Evolutionary conservation across 495 filamentous ascomycete genomes (phyloP).

Genomic region (Pseudomonodictys pantanalensis): DNA sequence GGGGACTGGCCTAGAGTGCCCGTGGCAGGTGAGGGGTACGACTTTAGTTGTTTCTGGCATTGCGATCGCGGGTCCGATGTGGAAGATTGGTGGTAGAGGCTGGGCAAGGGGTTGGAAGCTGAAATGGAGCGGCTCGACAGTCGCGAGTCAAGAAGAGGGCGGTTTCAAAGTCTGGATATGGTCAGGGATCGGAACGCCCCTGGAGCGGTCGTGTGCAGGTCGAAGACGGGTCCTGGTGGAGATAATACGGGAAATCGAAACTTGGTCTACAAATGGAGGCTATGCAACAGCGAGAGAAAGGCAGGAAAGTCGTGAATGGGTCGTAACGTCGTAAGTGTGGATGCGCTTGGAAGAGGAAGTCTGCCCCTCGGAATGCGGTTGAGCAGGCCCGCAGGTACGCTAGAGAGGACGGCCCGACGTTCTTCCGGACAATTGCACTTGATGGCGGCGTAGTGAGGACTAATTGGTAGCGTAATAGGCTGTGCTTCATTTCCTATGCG

Average conservation of each 20-base stretch:
- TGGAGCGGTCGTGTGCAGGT: not conserved
- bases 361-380: not conserved
- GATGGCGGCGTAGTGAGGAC: too few species aligned
- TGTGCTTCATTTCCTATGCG: too few species aligned
- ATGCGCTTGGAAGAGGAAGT: not conserved
- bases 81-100: not conserved
- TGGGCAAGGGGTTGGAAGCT: not conserved
- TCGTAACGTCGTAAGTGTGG: not conserved
- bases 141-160: too few species aligned
- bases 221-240: not conserved
- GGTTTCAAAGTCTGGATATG: not conserved
- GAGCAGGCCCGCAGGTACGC: too few species aligned
- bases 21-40: conserved; percentile 94
- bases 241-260: not conserved
- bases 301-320: conserved; percentile 7
- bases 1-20: conserved; percentile 91
- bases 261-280: not conserved
- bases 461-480: too few species aligned
- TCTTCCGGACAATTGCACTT: too few species aligned
- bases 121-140: not conserved
- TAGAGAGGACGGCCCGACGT: too few species aligned
- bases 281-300: not conserved
- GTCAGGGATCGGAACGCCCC: not conserved
- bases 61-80: not conserved
- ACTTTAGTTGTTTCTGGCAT: conserved; percentile 60